A percentile compares a stretch with the other conserved stretches of the same genome.
Conservation (phyloP, 495 filamentous ascomycete species). For the Lophiotrema nucula region DNA sequence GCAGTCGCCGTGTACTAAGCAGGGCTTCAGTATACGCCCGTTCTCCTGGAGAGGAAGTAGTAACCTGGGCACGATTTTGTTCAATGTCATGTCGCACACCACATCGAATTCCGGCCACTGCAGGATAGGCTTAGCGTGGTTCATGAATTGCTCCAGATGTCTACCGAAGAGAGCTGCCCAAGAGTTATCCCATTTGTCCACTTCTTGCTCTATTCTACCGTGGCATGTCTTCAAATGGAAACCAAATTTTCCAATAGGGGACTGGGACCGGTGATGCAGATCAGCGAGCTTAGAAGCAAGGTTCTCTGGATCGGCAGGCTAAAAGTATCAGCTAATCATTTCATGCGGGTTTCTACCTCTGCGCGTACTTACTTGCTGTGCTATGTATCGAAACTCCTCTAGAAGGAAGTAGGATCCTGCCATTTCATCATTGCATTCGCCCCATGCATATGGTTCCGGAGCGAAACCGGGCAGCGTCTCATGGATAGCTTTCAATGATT, state of each 20-base stretch:
- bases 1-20: conserved; percentile 12
- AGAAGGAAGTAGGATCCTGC: conserved; percentile 16
- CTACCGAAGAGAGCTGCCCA: conserved; percentile 10
- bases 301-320: conserved; percentile 15
- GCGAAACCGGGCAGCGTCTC: conserved; percentile 2
- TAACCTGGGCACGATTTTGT: conserved; percentile 14
- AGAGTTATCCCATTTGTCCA: conserved; percentile 10
- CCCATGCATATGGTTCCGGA: conserved; percentile 16
- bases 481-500: conserved; percentile 18
- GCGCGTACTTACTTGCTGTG: conserved; percentile 7
- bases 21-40: conserved; percentile 13
- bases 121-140: conserved; percentile 9
- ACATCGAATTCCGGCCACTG: conserved; percentile 17
- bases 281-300: conserved; percentile 8
- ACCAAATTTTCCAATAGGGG: conserved; percentile 20
- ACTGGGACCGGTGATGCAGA: conserved; percentile 7
- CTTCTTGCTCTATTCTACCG: conserved; percentile 4
- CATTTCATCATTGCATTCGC: conserved; percentile 4
- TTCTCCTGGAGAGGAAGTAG: conserved; percentile 9
- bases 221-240: conserved; percentile 16
- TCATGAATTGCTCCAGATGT: conserved; percentile 12
- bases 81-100: conserved; percentile 7
- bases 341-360: too few relatives aligned
- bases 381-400: conserved; percentile 11
- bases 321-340: not conserved